Evolutionary conservation across 2,329 filamentous ascomycete species (phyloP), one percentile per base, ranked within the genome.

Genomic region (Parafenestella ontariensis): DNA sequence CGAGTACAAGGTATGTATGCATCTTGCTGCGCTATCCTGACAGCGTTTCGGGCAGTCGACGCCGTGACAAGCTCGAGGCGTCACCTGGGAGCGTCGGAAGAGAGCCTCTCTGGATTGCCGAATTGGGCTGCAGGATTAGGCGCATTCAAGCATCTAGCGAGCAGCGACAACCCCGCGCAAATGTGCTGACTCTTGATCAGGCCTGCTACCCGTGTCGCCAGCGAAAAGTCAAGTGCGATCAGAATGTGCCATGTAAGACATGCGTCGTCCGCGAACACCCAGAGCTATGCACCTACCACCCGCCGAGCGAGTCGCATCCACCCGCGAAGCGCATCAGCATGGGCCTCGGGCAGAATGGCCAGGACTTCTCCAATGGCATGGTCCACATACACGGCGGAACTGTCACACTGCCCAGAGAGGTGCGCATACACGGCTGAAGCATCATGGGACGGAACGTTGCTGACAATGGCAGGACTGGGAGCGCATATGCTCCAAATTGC

Each of bases 191-290:
- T 29, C 45, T 31, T 49, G 18, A 28, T 23, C 40, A 75, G 72
- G 79, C 79, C 41, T 82, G 80, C 66, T 82, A 82, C 66, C 79
- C 80, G 49, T 82, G 80, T 66, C 73, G 80, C 39, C 79, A 77
- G 61, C 71, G 76, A 50, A 78, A 78, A 57, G 76, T 78, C 44
- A 81, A 79, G 65, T 82, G 80, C 71, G 79, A 82, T 62, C 79
- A 75, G 56, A 68, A 69, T 18, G 75, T 78, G 26, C 80, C 80
- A 10, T 82, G 80, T 65, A 79, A 80, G 59, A 82, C 79, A 48
- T 82, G 80, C 65, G 75, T 81, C 51, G 80, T 80, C 56, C 70
- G 80, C 58, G 79, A 82, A 56, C 80, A 82, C 52, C 79, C 80
- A n/a, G 80, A 82, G 59, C 70, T 82, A 40, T 82, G 80, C 65